Conservation (phyloP, 73 alveolate genomes). For the Tetrahymena elliotti region DNA sequence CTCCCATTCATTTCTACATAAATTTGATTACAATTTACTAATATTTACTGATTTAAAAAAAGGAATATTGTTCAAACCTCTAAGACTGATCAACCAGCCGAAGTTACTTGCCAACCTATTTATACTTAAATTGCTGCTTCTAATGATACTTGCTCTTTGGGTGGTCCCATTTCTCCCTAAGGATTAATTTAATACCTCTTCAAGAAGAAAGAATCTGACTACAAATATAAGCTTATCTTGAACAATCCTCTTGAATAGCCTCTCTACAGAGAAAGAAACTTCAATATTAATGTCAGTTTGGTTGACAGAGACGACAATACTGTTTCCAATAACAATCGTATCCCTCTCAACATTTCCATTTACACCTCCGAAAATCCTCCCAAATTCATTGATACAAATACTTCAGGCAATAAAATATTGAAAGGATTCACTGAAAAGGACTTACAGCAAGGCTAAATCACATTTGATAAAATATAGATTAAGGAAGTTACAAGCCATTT, state of each 20-base stretch:
- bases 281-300: background rate
- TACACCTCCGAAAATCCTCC: constrained; percentile 31
- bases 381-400: background rate
- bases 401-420: constrained; percentile 26
- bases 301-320: background rate
- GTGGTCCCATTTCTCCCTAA: background rate
- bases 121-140: background rate
- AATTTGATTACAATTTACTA: background rate
- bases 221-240: background rate
- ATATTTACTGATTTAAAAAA: background rate
- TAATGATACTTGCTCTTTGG: background rate
- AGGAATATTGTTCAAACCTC: background rate
- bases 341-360: background rate
- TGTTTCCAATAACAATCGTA: background rate
- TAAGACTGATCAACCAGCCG: background rate
- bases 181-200: background rate
- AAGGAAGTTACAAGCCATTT: constrained; percentile 31
- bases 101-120: background rate
- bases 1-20: background rate
- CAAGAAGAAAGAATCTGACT: background rate
- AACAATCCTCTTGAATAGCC: background rate
- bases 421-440: constrained; percentile 12
- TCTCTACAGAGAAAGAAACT: background rate
- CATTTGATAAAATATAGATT: constrained; percentile 7
- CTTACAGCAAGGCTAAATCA: background rate